Base-by-base conservation (phyloP, 1,284 basidiomycete genomes). In the Ustilago tritici region DNA sequence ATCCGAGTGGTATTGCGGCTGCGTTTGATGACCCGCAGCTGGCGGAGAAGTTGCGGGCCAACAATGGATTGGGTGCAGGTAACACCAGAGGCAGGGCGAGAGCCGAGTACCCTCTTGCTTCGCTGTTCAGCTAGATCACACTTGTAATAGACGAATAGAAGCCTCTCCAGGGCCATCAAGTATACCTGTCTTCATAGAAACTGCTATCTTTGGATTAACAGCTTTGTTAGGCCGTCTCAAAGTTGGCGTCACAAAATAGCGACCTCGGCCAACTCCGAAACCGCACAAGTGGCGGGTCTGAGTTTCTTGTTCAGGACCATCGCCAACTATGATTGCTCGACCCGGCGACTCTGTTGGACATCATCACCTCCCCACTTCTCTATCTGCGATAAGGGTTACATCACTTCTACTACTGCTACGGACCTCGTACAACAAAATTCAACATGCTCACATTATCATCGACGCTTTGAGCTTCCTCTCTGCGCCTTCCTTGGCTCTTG, bases 11-110 rank as follows among this genome's bases (percentile, higher is more conserved):
- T 12, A 70, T 77, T 31, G 75, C 75, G 7, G 56, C 70, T 14
- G 75, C 75, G 15, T 77, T 77, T 41, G 70, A 77, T n/a, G 75
- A 77, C 38, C 66, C 70, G 0, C 70, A 67, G 63, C 49, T 77
- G 28, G 75, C 75, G 4, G 52, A 67, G 61, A 70, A 64, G 63
- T 54, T 77, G 40, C 60, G 75, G 14, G 43, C 49, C 15, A 71
- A 52, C 47, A 71, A 76, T 28, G 74, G 74, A 0, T 28, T 61
- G 9, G 67, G 70, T 12, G 64, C 46, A 14, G 67, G 75, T 23
- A 73, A 54, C 54, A 46, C 61, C 2, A 61, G 59, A n/a, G 75
- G 75, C 7, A 53, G 75, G 3, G 67, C 70, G 6, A 60, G 70
- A 32, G 75, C 75, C 2, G 75, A 77, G 36, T 77, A 77, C 19